Evolutionary conservation across 1,284 basidiomycete genomes (phyloP).

Genomic region (Heterobasidion annosum): DNA sequence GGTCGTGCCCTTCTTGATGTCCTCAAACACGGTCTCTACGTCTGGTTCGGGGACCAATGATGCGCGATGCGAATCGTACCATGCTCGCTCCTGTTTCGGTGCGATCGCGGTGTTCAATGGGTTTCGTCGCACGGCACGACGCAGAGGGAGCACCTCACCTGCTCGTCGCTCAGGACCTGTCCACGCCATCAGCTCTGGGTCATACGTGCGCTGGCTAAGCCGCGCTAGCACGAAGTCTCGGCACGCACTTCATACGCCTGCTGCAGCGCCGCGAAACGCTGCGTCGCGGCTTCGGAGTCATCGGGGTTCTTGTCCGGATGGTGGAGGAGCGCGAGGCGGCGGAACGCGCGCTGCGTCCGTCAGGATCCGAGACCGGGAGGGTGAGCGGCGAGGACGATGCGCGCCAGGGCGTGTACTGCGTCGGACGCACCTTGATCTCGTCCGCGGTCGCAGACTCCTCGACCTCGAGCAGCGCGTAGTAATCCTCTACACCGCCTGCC

Average conservation of each 20-base stretch:
- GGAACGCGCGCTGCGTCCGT: slow-evolving; percentile 60
- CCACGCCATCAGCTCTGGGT: slow-evolving; percentile 4
- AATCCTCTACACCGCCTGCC: slow-evolving; percentile 35
- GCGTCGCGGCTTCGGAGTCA: slow-evolving; percentile 80
- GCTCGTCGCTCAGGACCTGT: slow-evolving; percentile 87
- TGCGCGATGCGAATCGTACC: slow-evolving; percentile 95
- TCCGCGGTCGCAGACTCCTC: slow-evolving; percentile 76
- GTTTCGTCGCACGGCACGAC: background rate
- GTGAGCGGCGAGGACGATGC: background rate
- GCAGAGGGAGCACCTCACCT: slow-evolving; percentile 42
- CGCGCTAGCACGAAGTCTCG: background rate
- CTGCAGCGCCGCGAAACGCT: slow-evolving; percentile 83
- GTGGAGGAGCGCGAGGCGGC: slow-evolving; percentile 76
- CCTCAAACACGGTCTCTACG: slow-evolving; percentile 75
- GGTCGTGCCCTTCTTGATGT: slow-evolving; percentile 68
- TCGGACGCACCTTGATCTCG: slow-evolving; percentile 67
- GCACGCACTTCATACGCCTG: slow-evolving; percentile 84
- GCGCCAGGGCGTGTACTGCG: too few relatives aligned
- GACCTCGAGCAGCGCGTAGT: slow-evolving; percentile 76
- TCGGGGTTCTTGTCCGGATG: slow-evolving; percentile 87
- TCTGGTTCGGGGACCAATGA: slow-evolving; percentile 81
- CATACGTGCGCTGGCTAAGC: background rate
- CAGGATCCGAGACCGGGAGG: background rate
- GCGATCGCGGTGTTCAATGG: slow-evolving; percentile 2
- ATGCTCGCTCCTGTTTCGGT: slow-evolving; percentile 78